Evolutionary conservation across 192 early-diverging fungal genomes (phyloP), one percentile per base, ranked within the genome.

Genomic region (Coemansia sp.): DNA sequence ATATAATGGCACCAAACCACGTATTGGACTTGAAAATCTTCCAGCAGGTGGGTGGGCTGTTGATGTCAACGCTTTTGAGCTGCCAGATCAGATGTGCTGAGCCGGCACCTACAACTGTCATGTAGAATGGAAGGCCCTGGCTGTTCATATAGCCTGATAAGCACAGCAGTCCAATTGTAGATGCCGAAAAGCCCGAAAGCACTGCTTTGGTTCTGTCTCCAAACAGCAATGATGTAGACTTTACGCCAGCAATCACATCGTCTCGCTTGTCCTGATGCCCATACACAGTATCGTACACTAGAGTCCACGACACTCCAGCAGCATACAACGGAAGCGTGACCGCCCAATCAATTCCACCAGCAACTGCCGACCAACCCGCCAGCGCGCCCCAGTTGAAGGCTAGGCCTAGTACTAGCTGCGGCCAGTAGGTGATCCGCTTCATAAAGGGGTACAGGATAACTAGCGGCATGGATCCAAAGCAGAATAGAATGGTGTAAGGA

Each of bases 381-480:
- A 98, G 69, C 5, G 91, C 88, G 20, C 95, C 94, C 90, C 91
- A 96, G 71, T 98, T 98, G 63, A 91, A 96, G 0, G 95, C 87
- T 42, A 98, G 59, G 0, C 88, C 94, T 7, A 98, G 83, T 0
- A 95, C 88, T 0, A 83, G 63, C 63, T 98, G 95, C 2, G 95
- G 94, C 92, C 92, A 96, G 62, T 94, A 94, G 0, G 95, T 97
- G 23, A 95, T 78, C 5, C 95, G 89, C 67, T 97, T 97, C 93
- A 97, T 94, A 19, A 89, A 76, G 16, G 95, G 95, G 64, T 97
- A 97, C 2, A 83, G 72, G 0, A 78, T 76, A 0, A 96, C 91
- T 0, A 94, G 71, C 6, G 83, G 81, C 39, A 96, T 68, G 2
- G 92, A 95, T 7, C 85, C 84, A 2, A 91, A 84, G 3, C 92